These are phyloP conservation scores for Pogostemon cablin DNA, from an alignment of 257 asterid genomes.

Conservation along the genomic window DNA sequence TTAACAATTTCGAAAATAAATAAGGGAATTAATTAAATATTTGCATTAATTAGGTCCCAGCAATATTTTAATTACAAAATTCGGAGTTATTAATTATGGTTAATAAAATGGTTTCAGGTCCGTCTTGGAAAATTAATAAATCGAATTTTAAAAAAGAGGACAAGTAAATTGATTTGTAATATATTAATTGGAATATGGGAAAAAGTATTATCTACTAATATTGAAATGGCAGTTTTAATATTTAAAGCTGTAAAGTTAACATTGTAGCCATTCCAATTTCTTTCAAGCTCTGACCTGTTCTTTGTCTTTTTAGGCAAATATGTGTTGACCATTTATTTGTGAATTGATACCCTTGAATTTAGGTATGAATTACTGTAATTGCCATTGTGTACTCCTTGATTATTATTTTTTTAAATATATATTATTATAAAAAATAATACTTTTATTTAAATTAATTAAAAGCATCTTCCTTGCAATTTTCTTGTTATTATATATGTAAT, in stretches of 20 bases:
- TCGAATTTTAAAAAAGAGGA: constrained; percentile 34
- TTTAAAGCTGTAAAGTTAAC: constrained; percentile 76
- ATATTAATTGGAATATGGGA: constrained; percentile 30
- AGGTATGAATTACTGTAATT: constrained; percentile 39
- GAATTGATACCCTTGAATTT: constrained; percentile 41
- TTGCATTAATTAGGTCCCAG: constrained; percentile 43
- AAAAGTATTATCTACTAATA: constrained; percentile 34
- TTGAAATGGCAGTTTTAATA: constrained; percentile 48
- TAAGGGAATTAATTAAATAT: constrained; percentile 37
- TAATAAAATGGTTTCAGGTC: constrained; percentile 82
- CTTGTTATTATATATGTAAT: no score
- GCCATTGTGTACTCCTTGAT: constrained; percentile 25
- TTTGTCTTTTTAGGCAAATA: constrained; percentile 67
- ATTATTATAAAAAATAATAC: no score
- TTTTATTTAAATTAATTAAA: no score
- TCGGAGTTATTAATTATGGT: constrained; percentile 73
- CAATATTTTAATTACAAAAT: constrained; percentile 62
- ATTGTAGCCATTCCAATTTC: constrained; percentile 55
- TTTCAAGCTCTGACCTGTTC: constrained; percentile 67
- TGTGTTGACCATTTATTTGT: constrained; percentile 47
- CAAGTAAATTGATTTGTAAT: constrained; percentile 51
- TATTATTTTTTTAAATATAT: no score
- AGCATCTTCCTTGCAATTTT: no score
- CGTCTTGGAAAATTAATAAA: constrained; percentile 78
- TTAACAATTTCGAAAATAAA: constrained; percentile 32